Base-by-base conservation (phyloP, 2,329 filamentous ascomycete genomes). In the Neospermospora avenae region DNA sequence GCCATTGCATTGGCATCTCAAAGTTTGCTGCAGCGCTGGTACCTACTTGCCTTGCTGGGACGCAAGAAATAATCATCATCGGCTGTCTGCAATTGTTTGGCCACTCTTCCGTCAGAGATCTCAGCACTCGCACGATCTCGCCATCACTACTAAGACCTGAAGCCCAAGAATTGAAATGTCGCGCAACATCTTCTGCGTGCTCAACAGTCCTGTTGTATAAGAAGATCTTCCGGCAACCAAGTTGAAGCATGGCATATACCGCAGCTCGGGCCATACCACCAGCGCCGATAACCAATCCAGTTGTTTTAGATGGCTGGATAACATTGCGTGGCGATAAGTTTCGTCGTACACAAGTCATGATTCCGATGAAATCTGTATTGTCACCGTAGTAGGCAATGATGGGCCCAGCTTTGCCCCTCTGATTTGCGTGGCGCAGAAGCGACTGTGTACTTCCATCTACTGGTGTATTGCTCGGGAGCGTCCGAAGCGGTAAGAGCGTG, bases 341-440 rank as follows among this genome's bases (percentile, higher is more conserved):
- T 34, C 88, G 80, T 5, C 86, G 81, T 44, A 93, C 83, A 69
- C 88, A 91, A 3, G 87, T 88, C 56, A 87, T 79, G 44, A 93
- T 89, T 4, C 89, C 89, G 35, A 91, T 88, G 86, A 89, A 93
- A 71, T 93, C 89, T 0, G 89, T 92, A 61, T 93, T 93, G 60
- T 92, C 88, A 1, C 89, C 90, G 63, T 91, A 90, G 0, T 92
- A 77, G 0, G 86, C 87, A 63, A 83, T 82, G 6, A 91, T 83
- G 0, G 85, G 82, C 0, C 89, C 88, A 1, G 85, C 80, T 45
- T 84, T 80, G 63, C 87, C 87, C 60, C 86, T 80, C 46, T 85
- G 80, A 31, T 79, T 76, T 4, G 71, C 69, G 77, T 72, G 70
- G 3, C 63, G 57, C 14, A 72, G 65, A 14, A 72, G 67, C 18